Conservation (phyloP, 2,329 filamentous ascomycete species). For the Aureobasidium sp. region DNA sequence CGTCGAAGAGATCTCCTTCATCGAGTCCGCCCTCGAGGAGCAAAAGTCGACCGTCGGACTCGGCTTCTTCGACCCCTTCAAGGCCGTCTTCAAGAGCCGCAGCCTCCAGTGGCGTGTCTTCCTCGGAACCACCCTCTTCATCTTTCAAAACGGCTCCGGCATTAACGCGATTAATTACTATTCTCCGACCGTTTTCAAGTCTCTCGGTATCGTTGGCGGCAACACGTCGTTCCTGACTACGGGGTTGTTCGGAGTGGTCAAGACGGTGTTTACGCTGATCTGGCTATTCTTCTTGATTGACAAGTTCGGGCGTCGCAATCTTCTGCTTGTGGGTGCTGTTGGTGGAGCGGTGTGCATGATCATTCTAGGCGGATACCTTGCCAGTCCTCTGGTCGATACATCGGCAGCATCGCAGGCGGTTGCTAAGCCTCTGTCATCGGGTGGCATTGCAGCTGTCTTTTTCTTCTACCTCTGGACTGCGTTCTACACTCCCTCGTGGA, state of each 20-base stretch:
- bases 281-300: slow-evolving; percentile 36
- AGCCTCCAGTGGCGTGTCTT: slow-evolving; percentile 20
- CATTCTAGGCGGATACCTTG: slow-evolving; percentile 49
- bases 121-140: slow-evolving; percentile 21
- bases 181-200: slow-evolving; percentile 60
- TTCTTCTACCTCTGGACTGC: slow-evolving; percentile 51
- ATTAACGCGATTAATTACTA: slow-evolving; percentile 46
- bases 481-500: slow-evolving; percentile 41
- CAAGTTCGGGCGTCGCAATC: slow-evolving; percentile 34
- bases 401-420: slow-evolving; percentile 33
- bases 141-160: slow-evolving; percentile 19
- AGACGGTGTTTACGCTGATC: slow-evolving; percentile 33
- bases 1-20: slow-evolving; percentile 63
- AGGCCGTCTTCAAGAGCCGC: slow-evolving; percentile 17
- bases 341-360: slow-evolving; percentile 45
- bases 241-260: slow-evolving; percentile 23
- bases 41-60: slow-evolving; percentile 7
- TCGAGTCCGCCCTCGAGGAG: slow-evolving; percentile 62
- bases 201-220: slow-evolving; percentile 54
- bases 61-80: slow-evolving; percentile 19
- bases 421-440: slow-evolving; percentile 37
- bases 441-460: slow-evolving; percentile 47
- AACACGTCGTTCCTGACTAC: slow-evolving; percentile 54
- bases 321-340: slow-evolving; percentile 43
- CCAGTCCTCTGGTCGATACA: slow-evolving; percentile 28